Percentiles rank a stretch among this genome's conserved stretches.
phyloP scores from a whole-genome alignment of 495 filamentous ascomycete species.

The Bathelium albidoporum region DNA sequence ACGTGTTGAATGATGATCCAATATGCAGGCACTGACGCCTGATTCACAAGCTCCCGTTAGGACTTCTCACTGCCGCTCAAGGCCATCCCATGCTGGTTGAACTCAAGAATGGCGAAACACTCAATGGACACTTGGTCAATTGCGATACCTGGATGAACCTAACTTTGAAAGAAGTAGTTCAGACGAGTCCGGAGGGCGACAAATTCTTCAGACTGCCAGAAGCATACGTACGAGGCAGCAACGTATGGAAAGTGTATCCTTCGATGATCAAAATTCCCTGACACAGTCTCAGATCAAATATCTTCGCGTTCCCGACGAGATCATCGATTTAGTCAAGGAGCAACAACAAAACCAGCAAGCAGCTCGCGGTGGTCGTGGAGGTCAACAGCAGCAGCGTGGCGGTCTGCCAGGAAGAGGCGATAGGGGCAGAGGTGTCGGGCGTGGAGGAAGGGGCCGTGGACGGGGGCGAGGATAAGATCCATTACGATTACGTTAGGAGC shows the following conservation, averaged over 20 bases:
- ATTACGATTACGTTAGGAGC: not conserved
- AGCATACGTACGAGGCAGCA: conserved; percentile 93
- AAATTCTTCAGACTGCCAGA: conserved; percentile 84
- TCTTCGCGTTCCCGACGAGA: conserved; percentile 87
- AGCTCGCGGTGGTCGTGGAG: conserved; percentile 56
- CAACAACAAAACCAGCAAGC: conserved; percentile 59
- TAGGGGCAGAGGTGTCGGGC: conserved; percentile 43
- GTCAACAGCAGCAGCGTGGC: conserved; percentile 49
- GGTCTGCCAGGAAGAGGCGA: conserved; percentile 48
- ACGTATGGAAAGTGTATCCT: conserved; percentile 43
- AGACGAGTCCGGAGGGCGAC: conserved; percentile 90
- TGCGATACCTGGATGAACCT: conserved; percentile 99
- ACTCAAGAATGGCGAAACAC: conserved; percentile 95
- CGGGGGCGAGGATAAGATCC: conserved; percentile 36
- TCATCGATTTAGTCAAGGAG: conserved; percentile 87
- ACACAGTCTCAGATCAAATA: conserved; percentile 79
- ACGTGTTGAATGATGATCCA: conserved; percentile 5
- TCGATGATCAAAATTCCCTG: conserved; percentile 4
- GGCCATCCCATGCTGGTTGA: conserved; percentile 99
- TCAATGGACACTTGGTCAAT: conserved; percentile 89
- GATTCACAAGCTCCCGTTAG: conserved; percentile 64
- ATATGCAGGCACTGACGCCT: conserved; percentile 6
- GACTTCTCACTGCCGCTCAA: conserved; percentile 86
- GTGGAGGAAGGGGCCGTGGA: conserved; percentile 41
- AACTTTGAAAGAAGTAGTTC: conserved; percentile 93